Percentiles rank a stretch among this genome's conserved stretches.
Evolutionary conservation across 768 basidiomycete genomes (phyloP).

Genomic region (Galerina sulciceps): DNA sequence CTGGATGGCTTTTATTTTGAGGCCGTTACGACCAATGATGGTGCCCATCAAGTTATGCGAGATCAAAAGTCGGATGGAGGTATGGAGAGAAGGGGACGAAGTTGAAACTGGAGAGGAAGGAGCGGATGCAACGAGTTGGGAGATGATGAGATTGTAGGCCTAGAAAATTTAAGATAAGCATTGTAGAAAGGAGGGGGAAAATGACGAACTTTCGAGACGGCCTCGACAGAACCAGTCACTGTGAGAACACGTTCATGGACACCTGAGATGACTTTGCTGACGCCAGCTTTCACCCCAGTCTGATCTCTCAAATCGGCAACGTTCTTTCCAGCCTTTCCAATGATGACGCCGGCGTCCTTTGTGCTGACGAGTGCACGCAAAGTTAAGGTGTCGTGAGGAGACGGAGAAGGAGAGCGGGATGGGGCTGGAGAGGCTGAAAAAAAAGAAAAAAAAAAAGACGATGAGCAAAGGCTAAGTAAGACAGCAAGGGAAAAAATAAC

Average conservation of each 20-base stretch:
- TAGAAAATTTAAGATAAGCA: slow-evolving; percentile 35
- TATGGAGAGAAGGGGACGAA: slow-evolving; percentile 76
- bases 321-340: slow-evolving; percentile 96
- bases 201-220: slow-evolving; percentile 78
- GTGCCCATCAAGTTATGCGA: slow-evolving; percentile 99
- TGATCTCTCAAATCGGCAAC: slow-evolving; percentile 96
- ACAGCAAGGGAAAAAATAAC: slow-evolving; percentile 37
- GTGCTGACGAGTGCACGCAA: slow-evolving; percentile 95
- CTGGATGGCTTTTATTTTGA: slow-evolving; percentile 99
- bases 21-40: slow-evolving; percentile 93
- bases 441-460: slow-evolving; percentile 28
- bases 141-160: slow-evolving; percentile 95
- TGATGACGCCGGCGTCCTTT: slow-evolving; percentile 97
- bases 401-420: slow-evolving; percentile 79
- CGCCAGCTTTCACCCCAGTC: slow-evolving; percentile 97
- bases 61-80: slow-evolving; percentile 95
- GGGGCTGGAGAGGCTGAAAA: slow-evolving; percentile 59
- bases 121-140: slow-evolving; percentile 84
- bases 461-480: slow-evolving; percentile 14
- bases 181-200: slow-evolving; percentile 11
- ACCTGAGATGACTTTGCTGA: slow-evolving; percentile 97
- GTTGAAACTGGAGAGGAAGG: slow-evolving; percentile 72
- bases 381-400: slow-evolving; percentile 76
- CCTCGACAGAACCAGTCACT: slow-evolving; percentile 90
- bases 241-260: slow-evolving; percentile 98